Conservation (phyloP, 495 filamentous ascomycete species). For the Lepraria neglecta region DNA sequence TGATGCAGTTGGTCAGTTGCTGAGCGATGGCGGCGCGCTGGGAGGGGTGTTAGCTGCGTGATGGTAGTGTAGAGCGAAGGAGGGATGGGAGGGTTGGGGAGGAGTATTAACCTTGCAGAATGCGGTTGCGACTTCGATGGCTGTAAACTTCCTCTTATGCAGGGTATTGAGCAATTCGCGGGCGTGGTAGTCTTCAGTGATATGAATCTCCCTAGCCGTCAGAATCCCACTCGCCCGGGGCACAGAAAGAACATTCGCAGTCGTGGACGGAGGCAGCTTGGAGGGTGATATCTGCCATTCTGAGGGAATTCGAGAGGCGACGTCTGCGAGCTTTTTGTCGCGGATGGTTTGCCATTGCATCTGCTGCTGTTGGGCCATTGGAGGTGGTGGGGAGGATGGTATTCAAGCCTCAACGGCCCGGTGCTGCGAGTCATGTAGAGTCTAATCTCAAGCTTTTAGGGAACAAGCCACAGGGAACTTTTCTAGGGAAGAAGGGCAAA, state of each 20-base stretch:
- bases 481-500: no score
- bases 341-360: conserved; percentile 16
- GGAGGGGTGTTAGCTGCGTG: conserved; percentile 18
- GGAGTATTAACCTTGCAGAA: conserved; percentile 50
- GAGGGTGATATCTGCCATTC: conserved; percentile 37
- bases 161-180: conserved; percentile 35
- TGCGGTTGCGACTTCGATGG: conserved; percentile 49
- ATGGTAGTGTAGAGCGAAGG: conserved; percentile 25
- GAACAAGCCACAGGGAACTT: not conserved
- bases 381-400: not conserved
- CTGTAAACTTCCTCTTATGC: conserved; percentile 37
- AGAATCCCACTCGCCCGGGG: conserved; percentile 48
- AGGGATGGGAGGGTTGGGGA: not conserved
- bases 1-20: conserved; percentile 58
- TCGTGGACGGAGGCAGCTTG: conserved; percentile 18
- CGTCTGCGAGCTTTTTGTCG: conserved; percentile 41
- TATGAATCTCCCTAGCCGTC: conserved; percentile 45
- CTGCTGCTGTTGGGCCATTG: not conserved
- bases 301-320: conserved; percentile 41
- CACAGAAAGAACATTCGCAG: conserved; percentile 38
- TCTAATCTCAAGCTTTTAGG: no score
- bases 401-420: conserved; percentile 3
- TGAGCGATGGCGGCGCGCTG: conserved; percentile 55
- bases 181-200: conserved; percentile 54
- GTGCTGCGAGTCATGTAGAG: not conserved